Evolutionary conservation across 306 rosid genomes (phyloP).

Genomic region (Fragaria ananassa): DNA sequence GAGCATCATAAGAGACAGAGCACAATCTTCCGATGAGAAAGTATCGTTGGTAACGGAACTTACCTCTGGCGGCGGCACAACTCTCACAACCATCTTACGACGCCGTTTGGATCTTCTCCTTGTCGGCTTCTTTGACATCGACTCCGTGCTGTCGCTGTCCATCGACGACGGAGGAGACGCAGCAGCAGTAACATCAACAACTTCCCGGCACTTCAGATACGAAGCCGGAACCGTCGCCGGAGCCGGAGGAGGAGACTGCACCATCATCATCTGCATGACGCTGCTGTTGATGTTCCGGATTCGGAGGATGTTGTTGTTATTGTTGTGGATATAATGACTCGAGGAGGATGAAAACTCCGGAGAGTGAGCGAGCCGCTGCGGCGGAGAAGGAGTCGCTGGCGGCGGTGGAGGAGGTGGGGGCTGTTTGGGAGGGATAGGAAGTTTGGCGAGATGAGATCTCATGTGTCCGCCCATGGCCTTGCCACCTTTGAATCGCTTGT

Average conservation of each 20-base stretch:
- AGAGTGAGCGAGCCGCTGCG: not conserved
- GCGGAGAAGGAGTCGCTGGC: not conserved
- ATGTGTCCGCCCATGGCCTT: constrained; percentile 78
- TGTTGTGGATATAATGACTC: not conserved
- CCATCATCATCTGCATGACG: constrained; percentile 9
- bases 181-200: not conserved
- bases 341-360: constrained; percentile 2
- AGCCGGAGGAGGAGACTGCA: not conserved
- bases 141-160: constrained; percentile 21
- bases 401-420: not conserved
- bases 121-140: constrained; percentile 23
- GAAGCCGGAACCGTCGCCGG: not conserved
- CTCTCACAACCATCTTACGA: constrained; percentile 7
- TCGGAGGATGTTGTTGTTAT: not conserved
- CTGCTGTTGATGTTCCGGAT: constrained; percentile 7
- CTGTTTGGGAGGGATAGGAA: constrained; percentile 38
- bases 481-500: constrained; percentile 42
- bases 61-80: not conserved
- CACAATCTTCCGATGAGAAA: constrained; percentile 34
- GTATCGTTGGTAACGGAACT: constrained; percentile 22
- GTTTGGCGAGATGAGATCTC: constrained; percentile 55
- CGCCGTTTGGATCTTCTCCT: constrained; percentile 43
- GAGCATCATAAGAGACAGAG: constrained; percentile 38
- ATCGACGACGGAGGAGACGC: not conserved
- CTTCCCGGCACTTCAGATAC: not conserved